Conservation (phyloP, 371 early-diverging fungal genomes). For the Mucor racemosus region DNA sequence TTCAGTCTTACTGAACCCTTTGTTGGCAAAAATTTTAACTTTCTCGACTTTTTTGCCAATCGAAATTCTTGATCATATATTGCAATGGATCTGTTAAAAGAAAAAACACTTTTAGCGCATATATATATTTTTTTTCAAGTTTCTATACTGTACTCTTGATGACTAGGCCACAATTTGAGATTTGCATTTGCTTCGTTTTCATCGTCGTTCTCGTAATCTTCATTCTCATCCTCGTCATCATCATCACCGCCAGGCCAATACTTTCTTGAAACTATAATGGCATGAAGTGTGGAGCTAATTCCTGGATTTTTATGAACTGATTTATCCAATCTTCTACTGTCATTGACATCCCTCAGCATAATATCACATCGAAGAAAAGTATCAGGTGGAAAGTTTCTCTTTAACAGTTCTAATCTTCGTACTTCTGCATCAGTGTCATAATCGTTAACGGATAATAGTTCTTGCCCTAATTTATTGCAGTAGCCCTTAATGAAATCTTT, state of each 20-base stretch:
- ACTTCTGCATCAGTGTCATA: slow-evolving; percentile 41
- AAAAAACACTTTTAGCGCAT: background rate
- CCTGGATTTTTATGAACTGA: slow-evolving; percentile 29
- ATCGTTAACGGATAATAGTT: slow-evolving; percentile 21
- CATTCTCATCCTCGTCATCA: slow-evolving; percentile 25
- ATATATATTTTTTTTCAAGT: too few species aligned
- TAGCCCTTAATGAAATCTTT: slow-evolving; percentile 36
- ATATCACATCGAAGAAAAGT: slow-evolving; percentile 43
- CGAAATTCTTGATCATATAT: slow-evolving; percentile 31
- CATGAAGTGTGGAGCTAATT: slow-evolving; percentile 23
- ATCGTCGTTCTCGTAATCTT: slow-evolving; percentile 17
- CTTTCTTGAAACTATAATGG: slow-evolving; percentile 31
- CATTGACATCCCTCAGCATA: slow-evolving; percentile 45
- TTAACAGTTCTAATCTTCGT: slow-evolving; percentile 34
- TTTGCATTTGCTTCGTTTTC: slow-evolving; percentile 1
- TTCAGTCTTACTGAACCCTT: slow-evolving; percentile 38
- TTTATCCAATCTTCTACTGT: slow-evolving; percentile 38
- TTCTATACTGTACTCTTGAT: slow-evolving; percentile 1
- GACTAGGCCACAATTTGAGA: slow-evolving; percentile 8
- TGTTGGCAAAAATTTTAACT: slow-evolving; percentile 28
- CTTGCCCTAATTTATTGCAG: slow-evolving; percentile 29
- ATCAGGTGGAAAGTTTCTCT: slow-evolving; percentile 37
- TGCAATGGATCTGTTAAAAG: slow-evolving; percentile 11
- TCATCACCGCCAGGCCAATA: slow-evolving; percentile 44
- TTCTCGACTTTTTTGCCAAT: slow-evolving; percentile 28